phyloP scores from a whole-genome alignment of 352 stramenopile genomes.

The Albugo laibachii region DNA sequence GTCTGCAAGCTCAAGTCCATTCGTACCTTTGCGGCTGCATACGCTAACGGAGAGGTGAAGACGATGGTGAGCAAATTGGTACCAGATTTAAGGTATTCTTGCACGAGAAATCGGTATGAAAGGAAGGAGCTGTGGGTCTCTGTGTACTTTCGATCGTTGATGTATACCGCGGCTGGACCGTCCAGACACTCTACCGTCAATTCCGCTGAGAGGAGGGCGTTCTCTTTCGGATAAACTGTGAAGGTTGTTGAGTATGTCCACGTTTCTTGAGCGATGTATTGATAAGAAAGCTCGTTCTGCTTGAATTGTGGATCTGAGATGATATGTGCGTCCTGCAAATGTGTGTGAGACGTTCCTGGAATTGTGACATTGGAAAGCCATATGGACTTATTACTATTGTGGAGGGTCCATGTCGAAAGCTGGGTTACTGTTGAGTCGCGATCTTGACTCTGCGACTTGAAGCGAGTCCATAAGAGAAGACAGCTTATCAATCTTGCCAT shows the following conservation, averaged over 20 bases:
- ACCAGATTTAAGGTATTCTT: slow-evolving; percentile 5
- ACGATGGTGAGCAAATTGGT: slow-evolving; percentile 31
- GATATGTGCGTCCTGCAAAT: slow-evolving; percentile 35
- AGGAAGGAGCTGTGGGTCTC: slow-evolving; percentile 41
- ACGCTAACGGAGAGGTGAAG: slow-evolving; percentile 33
- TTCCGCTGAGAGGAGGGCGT: neutral
- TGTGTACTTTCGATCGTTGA: slow-evolving; percentile 36
- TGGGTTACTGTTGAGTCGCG: neutral
- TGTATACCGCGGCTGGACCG: slow-evolving; percentile 31
- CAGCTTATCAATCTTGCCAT: no score
- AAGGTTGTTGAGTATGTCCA: slow-evolving; percentile 55
- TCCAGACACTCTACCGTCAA: slow-evolving; percentile 56
- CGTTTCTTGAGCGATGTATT: slow-evolving; percentile 42
- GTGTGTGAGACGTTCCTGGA: slow-evolving; percentile 50
- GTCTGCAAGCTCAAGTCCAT: neutral
- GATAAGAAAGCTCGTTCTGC: slow-evolving; percentile 46
- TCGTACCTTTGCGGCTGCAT: slow-evolving; percentile 19
- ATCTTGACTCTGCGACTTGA: no score
- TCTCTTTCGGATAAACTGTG: slow-evolving; percentile 6
- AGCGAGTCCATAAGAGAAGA: no score
- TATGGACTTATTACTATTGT: slow-evolving; percentile 35
- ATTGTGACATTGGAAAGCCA: slow-evolving; percentile 21
- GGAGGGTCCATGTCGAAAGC: slow-evolving; percentile 29
- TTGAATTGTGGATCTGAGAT: slow-evolving; percentile 44
- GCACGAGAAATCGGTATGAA: slow-evolving; percentile 26